phyloP scores from a whole-genome alignment of 768 basidiomycete species.

The Polyporus arcularius region DNA sequence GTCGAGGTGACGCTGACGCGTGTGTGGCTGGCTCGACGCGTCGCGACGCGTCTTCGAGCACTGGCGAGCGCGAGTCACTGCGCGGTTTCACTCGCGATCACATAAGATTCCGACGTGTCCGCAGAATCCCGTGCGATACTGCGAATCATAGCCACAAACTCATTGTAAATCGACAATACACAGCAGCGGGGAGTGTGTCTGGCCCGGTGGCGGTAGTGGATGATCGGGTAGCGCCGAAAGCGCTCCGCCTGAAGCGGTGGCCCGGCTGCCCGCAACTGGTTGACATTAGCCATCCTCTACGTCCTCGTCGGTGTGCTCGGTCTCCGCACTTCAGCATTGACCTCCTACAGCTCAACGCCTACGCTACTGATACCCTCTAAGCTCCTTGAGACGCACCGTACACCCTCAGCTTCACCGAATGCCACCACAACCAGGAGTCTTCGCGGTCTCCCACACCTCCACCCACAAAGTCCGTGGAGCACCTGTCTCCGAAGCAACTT shows the following conservation, averaged over 20 bases:
- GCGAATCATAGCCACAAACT: no score
- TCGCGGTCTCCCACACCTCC: slow-evolving; percentile 56
- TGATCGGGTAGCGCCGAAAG: neutral
- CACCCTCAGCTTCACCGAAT: slow-evolving; percentile 32
- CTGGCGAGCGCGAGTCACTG: neutral
- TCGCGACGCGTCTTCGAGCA: slow-evolving; percentile 6
- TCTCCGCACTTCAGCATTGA: neutral
- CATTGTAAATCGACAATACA: no score
- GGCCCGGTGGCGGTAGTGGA: neutral
- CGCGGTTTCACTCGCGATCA: neutral
- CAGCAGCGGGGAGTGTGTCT: neutral
- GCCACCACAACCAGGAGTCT: slow-evolving; percentile 73
- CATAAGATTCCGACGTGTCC: no score
- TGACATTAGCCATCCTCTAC: neutral
- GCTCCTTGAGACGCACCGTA: neutral
- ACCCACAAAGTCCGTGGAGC: slow-evolving; percentile 43
- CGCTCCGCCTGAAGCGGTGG: neutral
- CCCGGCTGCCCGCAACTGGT: neutral
- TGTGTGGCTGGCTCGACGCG: slow-evolving; percentile 4
- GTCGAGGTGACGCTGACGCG: neutral
- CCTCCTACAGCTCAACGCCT: neutral
- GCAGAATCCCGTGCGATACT: no score
- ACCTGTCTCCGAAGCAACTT: slow-evolving; percentile 26
- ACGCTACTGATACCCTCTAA: neutral
- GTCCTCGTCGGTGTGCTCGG: neutral